Conservation (phyloP, 305 asterid genomes). For the Salvia sclarea region DNA sequence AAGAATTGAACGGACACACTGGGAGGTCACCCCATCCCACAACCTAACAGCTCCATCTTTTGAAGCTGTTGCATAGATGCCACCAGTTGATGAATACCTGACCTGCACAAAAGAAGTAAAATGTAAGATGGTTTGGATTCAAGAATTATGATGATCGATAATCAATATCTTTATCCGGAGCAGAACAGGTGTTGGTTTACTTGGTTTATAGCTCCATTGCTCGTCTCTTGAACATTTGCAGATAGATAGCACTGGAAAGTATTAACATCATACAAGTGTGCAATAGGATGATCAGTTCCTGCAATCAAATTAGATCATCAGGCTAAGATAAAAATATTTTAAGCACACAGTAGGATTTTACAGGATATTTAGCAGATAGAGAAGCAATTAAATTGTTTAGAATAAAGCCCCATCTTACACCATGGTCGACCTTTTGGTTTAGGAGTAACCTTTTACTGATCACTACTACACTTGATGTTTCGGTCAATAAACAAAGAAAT, state of each 20-base stretch:
- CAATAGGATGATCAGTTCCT: conserved; percentile 86
- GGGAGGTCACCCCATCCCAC: conserved; percentile 86
- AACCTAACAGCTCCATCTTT: conserved; percentile 76
- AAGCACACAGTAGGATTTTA: background rate
- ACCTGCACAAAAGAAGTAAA: conserved; percentile 47
- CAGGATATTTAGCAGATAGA: background rate
- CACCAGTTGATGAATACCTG: conserved; percentile 74
- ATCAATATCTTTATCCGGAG: conserved; percentile 10
- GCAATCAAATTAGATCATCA: conserved; percentile 32
- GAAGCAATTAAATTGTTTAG: background rate
- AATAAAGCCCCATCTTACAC: background rate
- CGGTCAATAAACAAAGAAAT: no score
- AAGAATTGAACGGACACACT: conserved; percentile 65
- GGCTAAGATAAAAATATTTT: conserved; percentile 1
- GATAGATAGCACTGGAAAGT: conserved; percentile 84
- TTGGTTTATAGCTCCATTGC: conserved; percentile 84
- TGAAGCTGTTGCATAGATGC: conserved; percentile 84
- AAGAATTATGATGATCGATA: background rate
- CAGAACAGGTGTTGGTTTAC: conserved; percentile 33
- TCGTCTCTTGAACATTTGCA: conserved; percentile 61
- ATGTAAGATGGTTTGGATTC: conserved; percentile 15
- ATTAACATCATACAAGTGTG: conserved; percentile 79
- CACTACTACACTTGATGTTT: background rate
- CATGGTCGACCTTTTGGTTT: conserved; percentile 6
- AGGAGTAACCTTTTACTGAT: background rate